Evolutionary conservation across 805 yeast genomes (phyloP), one percentile per base, ranked within the genome.

Genomic region (Yamadazyma tumulicola): DNA sequence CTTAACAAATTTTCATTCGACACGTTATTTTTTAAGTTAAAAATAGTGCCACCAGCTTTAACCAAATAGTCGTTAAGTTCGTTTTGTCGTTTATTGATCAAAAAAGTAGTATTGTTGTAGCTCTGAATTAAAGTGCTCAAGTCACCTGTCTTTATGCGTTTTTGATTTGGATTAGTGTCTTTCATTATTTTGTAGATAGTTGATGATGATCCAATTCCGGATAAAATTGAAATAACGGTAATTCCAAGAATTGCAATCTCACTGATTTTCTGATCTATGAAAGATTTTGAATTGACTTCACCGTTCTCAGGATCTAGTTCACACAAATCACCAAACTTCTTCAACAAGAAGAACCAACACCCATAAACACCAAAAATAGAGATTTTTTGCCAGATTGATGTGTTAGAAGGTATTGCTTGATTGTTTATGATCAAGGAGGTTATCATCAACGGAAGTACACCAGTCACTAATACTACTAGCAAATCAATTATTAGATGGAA

Each of bases 121-220:
- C 67, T 59, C 26, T 54, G 61, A 5, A 67, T 59, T 9, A 60
- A 34, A 23, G 43, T 48, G 23, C 61, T 56, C 4, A 71, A 34
- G 25, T 65, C 72, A 6, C 27, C 21, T 32, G 64, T 64, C 4
- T 50, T 51, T 3, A 66, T 24, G n/a, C 13, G 11, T 4, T 26
- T 4, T n/a, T 31, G 27, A 11, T 29, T 26, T n/a, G 27, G 27
- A 11, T 29, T 26, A 7, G 29, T 27, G 4, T 27, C 13, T 20
- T 5, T 11, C 8, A 32, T 7, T 12, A 35, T 18, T 19, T 54
- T 50, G 42, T 54, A 64, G 6, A 76, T 67, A 0, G 75, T 70
- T 26, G 75, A 64, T 10, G 69, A 53, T 5, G 75, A 68, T 1
- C 79, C 80, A 27, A 74, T 61, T 2, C 80, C 80, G 8, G 75